Percentiles rank a stretch among this genome's conserved stretches.
Evolutionary conservation across 2,329 filamentous ascomycete species (phyloP).

Genomic region (Fusarium neocosmosporiellum): DNA sequence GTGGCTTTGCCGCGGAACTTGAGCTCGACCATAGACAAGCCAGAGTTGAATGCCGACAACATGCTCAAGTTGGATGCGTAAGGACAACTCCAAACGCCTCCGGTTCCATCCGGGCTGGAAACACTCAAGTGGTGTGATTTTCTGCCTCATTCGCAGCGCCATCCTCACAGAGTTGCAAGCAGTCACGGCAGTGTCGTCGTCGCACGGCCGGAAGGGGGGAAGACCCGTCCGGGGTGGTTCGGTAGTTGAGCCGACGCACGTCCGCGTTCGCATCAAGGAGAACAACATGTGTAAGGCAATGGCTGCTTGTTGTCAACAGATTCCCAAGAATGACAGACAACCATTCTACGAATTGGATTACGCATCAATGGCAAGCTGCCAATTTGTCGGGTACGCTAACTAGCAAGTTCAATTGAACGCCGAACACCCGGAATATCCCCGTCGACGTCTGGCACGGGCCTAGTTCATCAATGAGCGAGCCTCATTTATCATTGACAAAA

Average conservation of each 20-base stretch:
- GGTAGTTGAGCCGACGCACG: slow-evolving; percentile 1
- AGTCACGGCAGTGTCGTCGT: neutral
- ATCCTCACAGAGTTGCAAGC: neutral
- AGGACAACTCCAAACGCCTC: neutral
- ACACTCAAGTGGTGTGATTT: neutral
- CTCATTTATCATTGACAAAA: neutral
- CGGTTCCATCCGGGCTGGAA: neutral
- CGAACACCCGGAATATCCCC: slow-evolving; percentile 34
- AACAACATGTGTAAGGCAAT: neutral
- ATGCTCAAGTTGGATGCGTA: neutral
- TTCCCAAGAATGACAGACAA: neutral
- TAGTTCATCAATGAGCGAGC: slow-evolving; percentile 1
- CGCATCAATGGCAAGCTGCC: neutral
- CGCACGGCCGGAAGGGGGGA: neutral
- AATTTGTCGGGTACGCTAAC: slow-evolving; percentile 5
- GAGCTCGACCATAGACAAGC: neutral
- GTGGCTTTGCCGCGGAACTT: neutral
- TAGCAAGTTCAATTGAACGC: slow-evolving; percentile 9
- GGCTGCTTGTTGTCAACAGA: neutral
- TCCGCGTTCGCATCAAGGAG: neutral
- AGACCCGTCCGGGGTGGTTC: neutral
- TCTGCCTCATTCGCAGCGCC: neutral
- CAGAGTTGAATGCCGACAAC: neutral
- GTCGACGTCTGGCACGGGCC: neutral
- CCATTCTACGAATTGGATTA: neutral